Percentiles rank a stretch among this genome's conserved stretches.
Conservation (phyloP, 1,139 yeast species). For the Hemisphaericaspora lyxosophila region DNA sequence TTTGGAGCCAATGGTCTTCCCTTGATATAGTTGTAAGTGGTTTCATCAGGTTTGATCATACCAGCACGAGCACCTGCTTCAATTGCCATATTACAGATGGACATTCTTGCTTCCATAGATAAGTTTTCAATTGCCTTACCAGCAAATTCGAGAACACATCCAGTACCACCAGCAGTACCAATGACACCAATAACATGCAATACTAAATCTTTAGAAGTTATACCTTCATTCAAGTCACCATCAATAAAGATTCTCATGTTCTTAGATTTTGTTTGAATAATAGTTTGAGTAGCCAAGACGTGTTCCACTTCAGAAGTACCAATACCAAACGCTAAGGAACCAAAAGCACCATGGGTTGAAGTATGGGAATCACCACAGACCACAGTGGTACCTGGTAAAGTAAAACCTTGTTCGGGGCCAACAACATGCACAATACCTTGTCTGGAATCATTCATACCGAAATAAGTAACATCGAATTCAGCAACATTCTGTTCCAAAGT, state of each 20-base stretch:
- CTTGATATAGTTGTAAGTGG: constrained; percentile 81
- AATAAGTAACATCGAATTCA: constrained; percentile 83
- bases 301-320: constrained; percentile 99
- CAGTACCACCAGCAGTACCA: constrained; percentile 99
- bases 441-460: constrained; percentile 90
- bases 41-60: constrained; percentile 94
- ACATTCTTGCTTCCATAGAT: constrained; percentile 99
- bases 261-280: constrained; percentile 90
- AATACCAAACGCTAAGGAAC: constrained; percentile 96
- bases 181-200: constrained; percentile 93
- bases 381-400: constrained; percentile 96
- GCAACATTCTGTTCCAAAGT: constrained; percentile 92
- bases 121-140: constrained; percentile 89
- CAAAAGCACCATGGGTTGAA: constrained; percentile 98
- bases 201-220: constrained; percentile 92
- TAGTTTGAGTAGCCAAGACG: constrained; percentile 94
- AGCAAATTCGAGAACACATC: constrained; percentile 92
- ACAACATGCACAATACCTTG: constrained; percentile 98
- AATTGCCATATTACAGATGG: constrained; percentile 97
- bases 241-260: constrained; percentile 80
- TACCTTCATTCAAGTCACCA: constrained; percentile 82
- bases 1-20: constrained; percentile 94
- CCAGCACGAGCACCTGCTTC: constrained; percentile 99
- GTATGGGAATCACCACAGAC: constrained; percentile 99
- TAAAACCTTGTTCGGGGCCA: constrained; percentile 98